These are phyloP conservation scores for Ceratobasidium sp. DNA, from an alignment of 1,284 basidiomycete species.

Conservation along the genomic window DNA sequence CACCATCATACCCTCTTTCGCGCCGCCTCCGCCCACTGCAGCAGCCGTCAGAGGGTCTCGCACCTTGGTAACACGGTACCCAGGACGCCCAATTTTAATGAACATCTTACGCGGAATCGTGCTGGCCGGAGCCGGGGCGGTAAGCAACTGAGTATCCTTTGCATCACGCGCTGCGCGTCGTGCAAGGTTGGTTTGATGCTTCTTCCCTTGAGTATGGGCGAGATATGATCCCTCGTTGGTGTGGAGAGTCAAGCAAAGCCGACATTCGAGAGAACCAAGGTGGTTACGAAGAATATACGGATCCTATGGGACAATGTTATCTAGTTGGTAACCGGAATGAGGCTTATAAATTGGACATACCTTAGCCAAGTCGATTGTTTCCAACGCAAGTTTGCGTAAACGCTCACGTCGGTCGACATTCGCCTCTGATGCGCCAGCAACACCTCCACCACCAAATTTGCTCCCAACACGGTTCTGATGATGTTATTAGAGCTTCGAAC, in stretches of 20 bases:
- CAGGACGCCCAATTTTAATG: conserved; percentile 96
- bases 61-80: conserved; percentile 93
- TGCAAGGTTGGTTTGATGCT: conserved; percentile 98
- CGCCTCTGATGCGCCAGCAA: conserved; percentile 91
- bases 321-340: not conserved
- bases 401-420: conserved; percentile 97
- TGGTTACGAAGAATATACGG: conserved; percentile 99
- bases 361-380: conserved; percentile 97
- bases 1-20: conserved; percentile 93
- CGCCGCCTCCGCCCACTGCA: conserved; percentile 56
- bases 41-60: conserved; percentile 74
- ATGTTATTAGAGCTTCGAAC: not conserved
- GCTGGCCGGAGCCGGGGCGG: conserved; percentile 78
- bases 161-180: conserved; percentile 95
- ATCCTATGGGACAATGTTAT: conserved; percentile 69
- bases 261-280: conserved; percentile 96
- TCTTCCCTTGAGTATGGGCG: conserved; percentile 99
- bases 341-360: conserved; percentile 60
- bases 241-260: conserved; percentile 96
- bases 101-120: conserved; percentile 92
- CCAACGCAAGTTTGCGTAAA: conserved; percentile 92
- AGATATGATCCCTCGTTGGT: conserved; percentile 99
- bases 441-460: conserved; percentile 96
- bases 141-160: conserved; percentile 90
- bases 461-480: conserved; percentile 91